Base-by-base conservation (phyloP, 73 alveolate genomes). In the Symbiodinium natans region DNA sequence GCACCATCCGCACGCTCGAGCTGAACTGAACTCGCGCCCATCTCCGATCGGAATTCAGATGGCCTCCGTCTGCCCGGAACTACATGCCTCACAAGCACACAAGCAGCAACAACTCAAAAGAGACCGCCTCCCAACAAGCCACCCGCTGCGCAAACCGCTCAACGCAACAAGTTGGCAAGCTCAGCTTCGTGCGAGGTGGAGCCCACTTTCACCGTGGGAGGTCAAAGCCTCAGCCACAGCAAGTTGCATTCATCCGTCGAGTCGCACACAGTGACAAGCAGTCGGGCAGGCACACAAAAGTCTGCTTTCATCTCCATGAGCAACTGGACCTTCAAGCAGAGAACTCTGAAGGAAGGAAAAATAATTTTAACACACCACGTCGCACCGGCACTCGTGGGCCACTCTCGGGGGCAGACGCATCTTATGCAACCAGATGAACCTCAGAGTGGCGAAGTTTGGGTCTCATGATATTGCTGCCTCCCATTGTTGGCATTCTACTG, bases 391-490 rank as follows among this genome's bases (percentile, higher is more conserved):
- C n/a, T n/a, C n/a, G n/a, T n/a, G n/a, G n/a, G 21, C 89, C 63
- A 25, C 34, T 4, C 93, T 48, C 48, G 48, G 82, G 84, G 3
- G 2, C 83, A 6, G n/a, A 31, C 97, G 31, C 97, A 90, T 73
- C 97, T 71, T 39, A 73, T 40, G 21, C 75, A 40, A 15, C 97
- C 97, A 25, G 97, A 71, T 43, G 97, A 90, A 33, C 97, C 97
- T 90, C 41, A 21, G 71, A 8, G n/a, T 21, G 2, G 25, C 93
- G 33, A 7, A 23, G 71, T 21, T 52, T 21, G 13, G 68, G 25
- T n/a, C n/a, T n/a, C n/a, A n/a, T n/a, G n/a, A n/a, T n/a, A n/a
- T n/a, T n/a, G n/a, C n/a, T n/a, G n/a, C n/a, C n/a, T n/a, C n/a
- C n/a, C n/a, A n/a, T n/a, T n/a, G n/a, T n/a, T n/a, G n/a, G n/a